phyloP scores from a whole-genome alignment of 345 rosid species.

The Crucihimalaya himalaica region DNA sequence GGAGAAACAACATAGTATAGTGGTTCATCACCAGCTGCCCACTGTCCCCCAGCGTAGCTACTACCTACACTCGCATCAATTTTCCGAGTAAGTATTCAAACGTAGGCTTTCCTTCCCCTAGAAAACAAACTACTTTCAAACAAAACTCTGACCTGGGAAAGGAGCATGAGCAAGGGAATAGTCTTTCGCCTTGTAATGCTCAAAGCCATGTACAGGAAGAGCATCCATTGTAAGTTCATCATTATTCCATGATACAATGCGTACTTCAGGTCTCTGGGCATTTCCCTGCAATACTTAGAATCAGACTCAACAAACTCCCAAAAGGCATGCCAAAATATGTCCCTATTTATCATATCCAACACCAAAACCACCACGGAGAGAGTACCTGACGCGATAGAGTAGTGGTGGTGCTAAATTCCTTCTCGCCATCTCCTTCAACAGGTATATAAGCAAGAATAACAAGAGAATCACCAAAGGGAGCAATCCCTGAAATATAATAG shows the following conservation, averaged over 20 bases:
- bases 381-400: constrained; percentile 85
- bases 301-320: constrained; percentile 28
- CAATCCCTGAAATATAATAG: constrained; percentile 98
- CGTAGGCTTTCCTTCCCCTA: constrained; percentile 24
- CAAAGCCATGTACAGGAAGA: constrained; percentile 92
- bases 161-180: constrained; percentile 97
- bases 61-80: constrained; percentile 64
- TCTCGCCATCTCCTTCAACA: constrained; percentile 78
- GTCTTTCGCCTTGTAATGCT: constrained; percentile 97
- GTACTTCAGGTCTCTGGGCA: constrained; percentile 98
- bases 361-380: constrained; percentile 19
- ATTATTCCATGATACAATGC: constrained; percentile 86
- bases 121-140: constrained; percentile 24
- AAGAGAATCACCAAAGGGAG: constrained; percentile 98
- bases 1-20: constrained; percentile 91
- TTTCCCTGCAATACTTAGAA: constrained; percentile 63
- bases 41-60: constrained; percentile 98
- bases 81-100: constrained; percentile 27
- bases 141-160: constrained; percentile 72
- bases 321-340: constrained; percentile 15
- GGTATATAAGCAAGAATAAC: constrained; percentile 95
- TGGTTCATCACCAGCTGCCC: constrained; percentile 99
- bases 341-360: background rate
- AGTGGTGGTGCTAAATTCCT: constrained; percentile 67
- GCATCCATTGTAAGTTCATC: constrained; percentile 99